Evolutionary conservation across 1,139 yeast genomes (phyloP).

Genomic region (Yamadazyma dushanensis): DNA sequence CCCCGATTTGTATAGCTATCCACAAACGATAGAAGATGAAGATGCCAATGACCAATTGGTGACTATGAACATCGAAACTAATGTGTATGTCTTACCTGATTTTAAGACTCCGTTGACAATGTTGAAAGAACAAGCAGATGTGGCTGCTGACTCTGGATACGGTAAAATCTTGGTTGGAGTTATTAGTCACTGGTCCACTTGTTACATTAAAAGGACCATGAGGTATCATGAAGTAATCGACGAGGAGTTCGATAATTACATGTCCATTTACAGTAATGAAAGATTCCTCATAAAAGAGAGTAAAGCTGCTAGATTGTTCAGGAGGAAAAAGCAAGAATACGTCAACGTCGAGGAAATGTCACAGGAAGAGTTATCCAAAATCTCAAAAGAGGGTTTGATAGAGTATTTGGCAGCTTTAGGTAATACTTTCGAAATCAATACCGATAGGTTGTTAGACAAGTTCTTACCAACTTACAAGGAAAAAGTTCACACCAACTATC

Average conservation of each 20-base stretch:
- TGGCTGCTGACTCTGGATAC: constrained; percentile 85
- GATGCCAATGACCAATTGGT: constrained; percentile 57
- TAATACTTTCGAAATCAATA: constrained; percentile 79
- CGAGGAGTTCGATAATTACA: constrained; percentile 52
- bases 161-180: constrained; percentile 84
- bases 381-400: constrained; percentile 72
- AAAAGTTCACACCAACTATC: constrained; percentile 67
- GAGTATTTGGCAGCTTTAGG: constrained; percentile 85
- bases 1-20: constrained; percentile 58
- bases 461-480: constrained; percentile 64
- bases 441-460: constrained; percentile 78
- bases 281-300: constrained; percentile 38
- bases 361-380: constrained; percentile 47
- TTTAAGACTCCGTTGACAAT: constrained; percentile 61
- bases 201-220: constrained; percentile 60
- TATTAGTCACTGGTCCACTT: constrained; percentile 66
- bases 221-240: constrained; percentile 60
- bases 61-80: constrained; percentile 63
- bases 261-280: constrained; percentile 46
- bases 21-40: constrained; percentile 42
- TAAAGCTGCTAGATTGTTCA: constrained; percentile 48
- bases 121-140: constrained; percentile 90
- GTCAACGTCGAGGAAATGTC: constrained; percentile 44
- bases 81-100: constrained; percentile 63
- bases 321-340: constrained; percentile 23